Evolutionary conservation across 176 grass and related monocot species (phyloP).

Genomic region (Canna indica): DNA sequence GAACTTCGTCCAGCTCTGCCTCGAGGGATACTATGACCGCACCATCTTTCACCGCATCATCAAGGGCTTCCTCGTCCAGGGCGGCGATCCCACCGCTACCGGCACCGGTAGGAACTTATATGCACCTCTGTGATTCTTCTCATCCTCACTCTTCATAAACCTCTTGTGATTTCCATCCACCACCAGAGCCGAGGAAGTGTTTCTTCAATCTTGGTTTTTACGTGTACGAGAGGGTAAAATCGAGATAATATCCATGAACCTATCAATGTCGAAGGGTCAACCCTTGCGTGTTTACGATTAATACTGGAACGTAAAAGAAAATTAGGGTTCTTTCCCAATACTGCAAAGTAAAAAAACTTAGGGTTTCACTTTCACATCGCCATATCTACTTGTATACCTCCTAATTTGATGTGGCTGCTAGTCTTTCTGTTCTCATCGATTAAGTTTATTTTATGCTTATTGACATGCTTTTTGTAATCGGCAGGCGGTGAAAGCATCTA

Average conservation of each 20-base stretch:
- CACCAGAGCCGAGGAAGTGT: not conserved
- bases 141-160: not conserved
- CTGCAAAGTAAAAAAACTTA: too few species aligned
- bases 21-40: slow-evolving; percentile 85
- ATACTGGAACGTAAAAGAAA: not conserved
- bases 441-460: too few species aligned
- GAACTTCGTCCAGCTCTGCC: slow-evolving; percentile 94
- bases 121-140: too few species aligned
- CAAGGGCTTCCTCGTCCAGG: slow-evolving; percentile 88
- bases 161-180: not conserved
- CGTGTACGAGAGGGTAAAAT: not conserved
- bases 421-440: too few species aligned
- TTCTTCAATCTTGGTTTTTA: not conserved
- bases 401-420: too few species aligned
- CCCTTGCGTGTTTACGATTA: too few species aligned
- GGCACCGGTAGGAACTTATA: slow-evolving; percentile 37
- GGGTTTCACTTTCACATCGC: too few species aligned
- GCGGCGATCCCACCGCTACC: slow-evolving; percentile 70
- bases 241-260: too few species aligned
- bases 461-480: not conserved
- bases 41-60: slow-evolving; percentile 87
- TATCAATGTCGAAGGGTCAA: too few species aligned
- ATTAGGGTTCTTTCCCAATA: too few species aligned
- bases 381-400: not conserved
- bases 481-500: slow-evolving; percentile 94